Percentiles rank a stretch among this genome's conserved stretches.
Evolutionary conservation across 140 eudicot genomes (phyloP).

Genomic region (Senecio squalidus): DNA sequence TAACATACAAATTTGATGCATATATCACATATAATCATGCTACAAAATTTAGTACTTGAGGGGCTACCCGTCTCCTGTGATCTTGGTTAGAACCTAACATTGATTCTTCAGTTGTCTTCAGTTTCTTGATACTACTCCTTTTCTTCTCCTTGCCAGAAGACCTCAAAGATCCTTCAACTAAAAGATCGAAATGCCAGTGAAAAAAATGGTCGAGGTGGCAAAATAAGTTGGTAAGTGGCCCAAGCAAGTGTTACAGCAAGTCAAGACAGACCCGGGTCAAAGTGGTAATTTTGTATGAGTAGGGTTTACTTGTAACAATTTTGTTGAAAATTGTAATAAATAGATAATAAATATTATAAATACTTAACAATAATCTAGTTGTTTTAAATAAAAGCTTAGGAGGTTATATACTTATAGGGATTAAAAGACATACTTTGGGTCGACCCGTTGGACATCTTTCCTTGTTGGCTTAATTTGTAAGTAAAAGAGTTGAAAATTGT

Average conservation of each 20-base stretch:
- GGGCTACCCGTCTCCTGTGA: conserved; percentile 14
- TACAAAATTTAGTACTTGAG: conserved; percentile 16
- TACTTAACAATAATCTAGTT: too few species aligned
- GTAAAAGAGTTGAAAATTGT: background rate
- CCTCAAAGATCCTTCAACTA: conserved; percentile 80
- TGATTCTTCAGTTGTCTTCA: background rate
- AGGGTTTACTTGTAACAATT: background rate
- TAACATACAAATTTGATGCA: too few species aligned
- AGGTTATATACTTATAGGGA: background rate
- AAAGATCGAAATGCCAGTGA: background rate
- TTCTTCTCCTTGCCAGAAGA: conserved; percentile 65
- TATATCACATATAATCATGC: conserved; percentile 6
- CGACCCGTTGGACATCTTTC: background rate
- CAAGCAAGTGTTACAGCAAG: too few species aligned
- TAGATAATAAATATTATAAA: too few species aligned
- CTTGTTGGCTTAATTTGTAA: background rate
- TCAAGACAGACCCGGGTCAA: background rate
- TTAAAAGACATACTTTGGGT: background rate
- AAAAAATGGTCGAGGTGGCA: background rate
- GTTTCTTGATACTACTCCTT: conserved; percentile 9
- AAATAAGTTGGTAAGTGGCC: background rate
- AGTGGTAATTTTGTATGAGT: background rate
- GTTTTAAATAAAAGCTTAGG: too few species aligned
- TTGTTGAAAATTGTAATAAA: background rate
- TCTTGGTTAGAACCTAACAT: conserved; percentile 7